Percentiles rank a stretch among this genome's conserved stretches.
Conservation (phyloP, 1,139 yeast species). For the Komagataea norvegica region DNA sequence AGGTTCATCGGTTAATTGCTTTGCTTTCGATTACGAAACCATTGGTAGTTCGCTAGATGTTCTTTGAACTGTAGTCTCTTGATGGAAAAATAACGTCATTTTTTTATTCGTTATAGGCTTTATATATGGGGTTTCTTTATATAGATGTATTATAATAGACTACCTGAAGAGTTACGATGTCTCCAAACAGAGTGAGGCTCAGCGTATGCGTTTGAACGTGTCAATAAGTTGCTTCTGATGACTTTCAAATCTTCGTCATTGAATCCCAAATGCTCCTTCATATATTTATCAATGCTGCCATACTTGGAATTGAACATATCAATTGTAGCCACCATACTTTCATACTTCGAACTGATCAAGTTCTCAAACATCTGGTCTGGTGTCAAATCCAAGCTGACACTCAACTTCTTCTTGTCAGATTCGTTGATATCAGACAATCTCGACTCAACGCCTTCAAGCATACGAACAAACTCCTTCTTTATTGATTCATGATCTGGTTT, state of each 20-base stretch:
- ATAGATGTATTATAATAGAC: constrained; percentile 8
- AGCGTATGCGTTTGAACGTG: constrained; percentile 16
- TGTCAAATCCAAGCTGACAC: constrained; percentile 14
- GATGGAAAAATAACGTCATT: not conserved
- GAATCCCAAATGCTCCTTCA: constrained; percentile 45
- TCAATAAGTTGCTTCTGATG: constrained; percentile 44
- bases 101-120: not conserved
- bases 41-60: not conserved
- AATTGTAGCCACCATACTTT: constrained; percentile 66
- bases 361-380: constrained; percentile 36
- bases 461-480: constrained; percentile 31
- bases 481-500: constrained; percentile 43
- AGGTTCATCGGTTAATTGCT: not conserved
- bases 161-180: constrained; percentile 17
- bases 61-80: not conserved
- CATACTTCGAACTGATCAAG: constrained; percentile 62
- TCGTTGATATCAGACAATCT: constrained; percentile 16
- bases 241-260: constrained; percentile 43
- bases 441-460: constrained; percentile 20
- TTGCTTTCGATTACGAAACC: not conserved
- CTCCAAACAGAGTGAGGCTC: constrained; percentile 19
- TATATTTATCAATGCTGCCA: constrained; percentile 53
- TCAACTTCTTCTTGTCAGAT: constrained; percentile 2
- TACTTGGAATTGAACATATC: constrained; percentile 43
- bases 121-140: too few relatives aligned